phyloP scores from a whole-genome alignment of 768 basidiomycete species.

The Amanita subjunquillea region DNA sequence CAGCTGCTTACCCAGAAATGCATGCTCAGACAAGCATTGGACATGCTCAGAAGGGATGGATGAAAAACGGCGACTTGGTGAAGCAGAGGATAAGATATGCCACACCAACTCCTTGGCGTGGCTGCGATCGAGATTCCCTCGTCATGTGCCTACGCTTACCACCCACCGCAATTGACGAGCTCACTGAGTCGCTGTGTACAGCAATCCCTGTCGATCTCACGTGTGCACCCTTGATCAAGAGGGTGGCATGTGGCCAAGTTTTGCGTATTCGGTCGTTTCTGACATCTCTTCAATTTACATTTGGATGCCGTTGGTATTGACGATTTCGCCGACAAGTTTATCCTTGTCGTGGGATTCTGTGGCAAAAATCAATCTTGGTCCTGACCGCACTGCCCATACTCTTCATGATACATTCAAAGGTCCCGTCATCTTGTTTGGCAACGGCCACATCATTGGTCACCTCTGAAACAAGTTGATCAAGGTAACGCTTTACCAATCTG shows the following conservation, averaged over 20 bases:
- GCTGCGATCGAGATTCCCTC: not conserved
- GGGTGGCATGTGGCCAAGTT: no score
- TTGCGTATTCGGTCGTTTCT: no score
- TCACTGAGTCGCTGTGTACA: not conserved
- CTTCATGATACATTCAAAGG: no score
- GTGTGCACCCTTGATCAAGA: no score
- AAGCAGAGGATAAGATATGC: not conserved
- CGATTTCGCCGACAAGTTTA: no score
- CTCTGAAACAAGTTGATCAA: no score
- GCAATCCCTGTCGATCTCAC: constrained; percentile 23
- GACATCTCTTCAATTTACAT: no score
- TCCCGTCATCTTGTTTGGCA: no score
- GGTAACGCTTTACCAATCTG: constrained; percentile 18
- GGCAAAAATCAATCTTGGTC: constrained; percentile 20
- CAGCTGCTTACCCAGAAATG: not conserved
- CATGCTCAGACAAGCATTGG: not conserved
- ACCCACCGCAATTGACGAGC: no score
- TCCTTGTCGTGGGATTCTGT: no score
- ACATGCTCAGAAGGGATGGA: not conserved
- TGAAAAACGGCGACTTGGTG: not conserved
- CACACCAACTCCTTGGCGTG: not conserved
- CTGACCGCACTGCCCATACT: constrained; percentile 41
- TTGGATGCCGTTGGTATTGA: no score
- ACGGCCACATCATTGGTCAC: constrained; percentile 33
- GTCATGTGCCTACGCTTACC: not conserved